Base-by-base conservation (phyloP, 208 protist species). In the Acanthamoeba triangularis region DNA sequence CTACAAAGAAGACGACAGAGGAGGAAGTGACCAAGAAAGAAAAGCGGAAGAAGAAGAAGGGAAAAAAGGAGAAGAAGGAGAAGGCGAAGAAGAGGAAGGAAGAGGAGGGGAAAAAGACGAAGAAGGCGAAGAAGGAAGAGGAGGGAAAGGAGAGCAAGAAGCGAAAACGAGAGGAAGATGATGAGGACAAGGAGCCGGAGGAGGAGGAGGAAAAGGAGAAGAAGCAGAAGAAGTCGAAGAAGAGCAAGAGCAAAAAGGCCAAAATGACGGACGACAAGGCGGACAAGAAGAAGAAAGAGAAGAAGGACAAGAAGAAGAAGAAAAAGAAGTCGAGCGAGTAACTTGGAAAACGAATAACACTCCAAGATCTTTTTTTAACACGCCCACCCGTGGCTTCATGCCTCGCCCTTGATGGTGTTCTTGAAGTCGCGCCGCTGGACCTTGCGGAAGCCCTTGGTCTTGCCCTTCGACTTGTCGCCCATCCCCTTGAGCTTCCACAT, bases 401-500 rank as follows among this genome's bases (percentile, higher is more conserved):
- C 44, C 47, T 54, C 49, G 78, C 49, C 78, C 28, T 87, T 87
- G 30, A 72, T 23, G 41, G 25, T 18, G 52, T 91, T 28, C 33
- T 69, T 72, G 41, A 91, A 41, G 56, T 91, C 56, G 25, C 59
- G 49, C 25, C 49, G 84, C 16, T 91, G 84, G 52, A 91, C 41
- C 84, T 91, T 91, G 14, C 59, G 28, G 84, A 65, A 91, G 56
- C 90, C 90, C 47, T 94, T 94, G 54, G 90, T 94, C 37, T 94
- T 94, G 41, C 67, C 30, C 47, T 80, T 74, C 16, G 90, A 76
- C 90, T 94, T 94, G 61, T 80, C 67, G 54, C 90, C 90, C 90
- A 94, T 94, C 0, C 90, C 90, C 65, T 94, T 94, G 16, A 56
- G 28, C 18, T 52, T 49, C 90, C 90, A 94, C 65, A 80, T 94